Evolutionary conservation across 2,329 filamentous ascomycete species (phyloP).

Genomic region (Nakataea oryzae): DNA sequence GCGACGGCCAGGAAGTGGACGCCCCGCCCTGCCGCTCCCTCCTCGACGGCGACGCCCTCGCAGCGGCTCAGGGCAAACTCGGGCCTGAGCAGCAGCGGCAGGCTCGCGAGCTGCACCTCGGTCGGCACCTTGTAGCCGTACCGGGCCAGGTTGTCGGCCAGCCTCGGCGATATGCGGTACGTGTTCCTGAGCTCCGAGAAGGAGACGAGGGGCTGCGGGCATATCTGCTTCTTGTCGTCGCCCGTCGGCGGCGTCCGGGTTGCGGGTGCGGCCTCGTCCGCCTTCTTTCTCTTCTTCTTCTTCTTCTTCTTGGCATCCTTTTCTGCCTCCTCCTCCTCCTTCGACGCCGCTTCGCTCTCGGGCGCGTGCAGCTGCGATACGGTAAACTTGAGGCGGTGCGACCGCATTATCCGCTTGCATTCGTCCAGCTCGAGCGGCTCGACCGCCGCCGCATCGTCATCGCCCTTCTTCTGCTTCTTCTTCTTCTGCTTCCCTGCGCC

Average conservation of each 20-base stretch:
- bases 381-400: constrained; percentile 77
- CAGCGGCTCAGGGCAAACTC: constrained; percentile 31
- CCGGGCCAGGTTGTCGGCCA: constrained; percentile 69
- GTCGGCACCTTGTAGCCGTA: constrained; percentile 85
- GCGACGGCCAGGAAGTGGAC: constrained; percentile 81
- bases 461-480: constrained; percentile 12
- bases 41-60: constrained; percentile 18
- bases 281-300: constrained; percentile 27
- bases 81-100: constrained; percentile 65
- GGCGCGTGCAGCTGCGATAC: constrained; percentile 52
- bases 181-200: constrained; percentile 62
- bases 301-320: constrained; percentile 35
- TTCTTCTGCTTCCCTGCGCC: constrained; percentile 11
- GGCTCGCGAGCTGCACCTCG: constrained; percentile 80
- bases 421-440: constrained; percentile 54
- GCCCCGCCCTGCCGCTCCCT: constrained; percentile 19
- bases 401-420: constrained; percentile 62
- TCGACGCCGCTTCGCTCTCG: constrained; percentile 20
- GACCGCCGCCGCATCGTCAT: constrained; percentile 19
- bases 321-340: constrained; percentile 33
- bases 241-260: constrained; percentile 28
- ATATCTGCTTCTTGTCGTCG: constrained; percentile 51
- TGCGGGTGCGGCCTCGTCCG: constrained; percentile 29
- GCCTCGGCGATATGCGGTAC: constrained; percentile 62
- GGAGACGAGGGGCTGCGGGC: constrained; percentile 66